Percentiles rank a stretch among this genome's conserved stretches.
These are phyloP conservation scores for Aspergillus pseudonomiae DNA, from an alignment of 2,329 filamentous ascomycete species.

Conservation along the genomic window DNA sequence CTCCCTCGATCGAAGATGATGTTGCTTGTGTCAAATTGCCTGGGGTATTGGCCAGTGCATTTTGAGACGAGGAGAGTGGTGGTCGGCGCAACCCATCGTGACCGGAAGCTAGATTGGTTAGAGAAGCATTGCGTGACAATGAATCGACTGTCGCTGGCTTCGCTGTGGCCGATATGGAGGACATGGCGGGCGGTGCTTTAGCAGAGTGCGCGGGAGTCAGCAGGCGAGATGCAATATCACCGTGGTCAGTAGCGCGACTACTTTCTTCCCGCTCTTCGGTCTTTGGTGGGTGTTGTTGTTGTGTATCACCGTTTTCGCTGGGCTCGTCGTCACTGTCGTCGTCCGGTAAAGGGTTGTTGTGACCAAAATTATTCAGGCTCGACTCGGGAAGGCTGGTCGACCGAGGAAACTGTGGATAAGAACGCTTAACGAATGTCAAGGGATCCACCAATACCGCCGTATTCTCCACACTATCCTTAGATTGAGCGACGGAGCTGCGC, in stretches of 20 bases:
- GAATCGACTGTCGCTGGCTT: conserved; percentile 40
- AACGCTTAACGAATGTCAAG: conserved; percentile 45
- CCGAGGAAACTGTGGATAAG: conserved; percentile 42
- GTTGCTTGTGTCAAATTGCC: conserved; percentile 39
- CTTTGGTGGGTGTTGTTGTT: conserved; percentile 16
- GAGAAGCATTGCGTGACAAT: conserved; percentile 39
- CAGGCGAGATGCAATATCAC: conserved; percentile 42
- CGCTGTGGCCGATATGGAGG: conserved; percentile 50
- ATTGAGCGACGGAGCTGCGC: conserved; percentile 46
- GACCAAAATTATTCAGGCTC: conserved; percentile 35
- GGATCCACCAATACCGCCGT: conserved; percentile 40
- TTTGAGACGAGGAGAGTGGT: conserved; percentile 34
- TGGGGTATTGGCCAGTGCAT: conserved; percentile 30
- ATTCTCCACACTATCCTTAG: conserved; percentile 39
- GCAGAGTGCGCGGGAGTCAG: conserved; percentile 44
- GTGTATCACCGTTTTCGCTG: conserved; percentile 16
- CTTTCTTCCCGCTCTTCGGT: conserved; percentile 25
- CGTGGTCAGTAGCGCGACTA: conserved; percentile 31
- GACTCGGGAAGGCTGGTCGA: conserved; percentile 44
- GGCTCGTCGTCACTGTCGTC: conserved; percentile 26
- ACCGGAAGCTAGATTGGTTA: conserved; percentile 39
- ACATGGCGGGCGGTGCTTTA: conserved; percentile 52
- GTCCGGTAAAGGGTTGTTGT: conserved; percentile 24
- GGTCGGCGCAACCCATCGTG: conserved; percentile 36
- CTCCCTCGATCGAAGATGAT: conserved; percentile 53